Evolutionary conservation across 2,329 filamentous ascomycete species (phyloP), one percentile per base, ranked within the genome.

Genomic region (Nemania sp.): DNA sequence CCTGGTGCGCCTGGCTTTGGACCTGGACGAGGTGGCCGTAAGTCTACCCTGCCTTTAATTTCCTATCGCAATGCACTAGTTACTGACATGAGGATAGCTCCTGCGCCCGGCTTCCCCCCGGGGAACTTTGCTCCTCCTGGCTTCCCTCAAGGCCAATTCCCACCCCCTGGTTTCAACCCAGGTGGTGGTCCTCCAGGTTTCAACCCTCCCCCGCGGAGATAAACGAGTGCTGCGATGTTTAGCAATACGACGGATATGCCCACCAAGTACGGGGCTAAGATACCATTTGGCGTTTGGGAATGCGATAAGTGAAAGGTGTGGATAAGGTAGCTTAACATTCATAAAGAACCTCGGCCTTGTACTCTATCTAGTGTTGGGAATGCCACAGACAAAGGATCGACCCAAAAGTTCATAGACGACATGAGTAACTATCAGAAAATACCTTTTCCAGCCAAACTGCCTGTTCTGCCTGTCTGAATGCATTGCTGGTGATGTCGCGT

Each of bases 141-240:
- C 12, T 80, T 79, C 68, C 78, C 76, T 49, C 77, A 66, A 71
- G 75, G 71, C 69, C 79, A 70, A 59, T 80, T 81, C 71, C 79
- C 80, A 48, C 80, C 82, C 45, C 80, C 81, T 35, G 82, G 82
- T 18, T 84, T 83, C 73, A 79, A 80, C 67, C 80, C 80, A 13
- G 73, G 69, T 57, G 78, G 79, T 67, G 85, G 85, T 62, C 77
- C 77, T 35, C 84, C 87, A 51, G 90, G 90, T 65, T 94, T 94
- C 79, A 89, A 92, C 77, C 87, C 87, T 63, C 87, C 90, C 60
- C 87, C 87, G 55, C 81, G 85, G 76, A 79, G 83, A 80, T 87
- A 80, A 67, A 39, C 20, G n/a, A 49, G 39, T 40, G 43, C 15
- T 57, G n/a, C 42, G 54, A 53, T 12, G 39, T 37, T 59, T 55